phyloP scores from a whole-genome alignment of 805 yeast species.

The Candida palmyrensis region DNA sequence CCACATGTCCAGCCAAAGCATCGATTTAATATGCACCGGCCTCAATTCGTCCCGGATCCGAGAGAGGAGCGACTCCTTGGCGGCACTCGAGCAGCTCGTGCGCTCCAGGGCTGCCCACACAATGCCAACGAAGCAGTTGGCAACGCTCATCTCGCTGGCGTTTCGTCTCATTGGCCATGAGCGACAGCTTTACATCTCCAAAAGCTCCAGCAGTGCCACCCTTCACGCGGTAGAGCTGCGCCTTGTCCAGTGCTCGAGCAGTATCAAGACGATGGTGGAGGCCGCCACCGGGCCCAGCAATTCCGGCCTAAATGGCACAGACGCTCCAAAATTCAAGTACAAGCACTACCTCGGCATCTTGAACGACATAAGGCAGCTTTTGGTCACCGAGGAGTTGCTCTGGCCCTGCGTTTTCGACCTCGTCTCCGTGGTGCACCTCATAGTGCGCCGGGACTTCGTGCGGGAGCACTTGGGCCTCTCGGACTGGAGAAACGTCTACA shows the following conservation, averaged over 20 bases:
- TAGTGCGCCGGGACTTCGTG: constrained; percentile 20
- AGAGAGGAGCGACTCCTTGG: constrained; percentile 51
- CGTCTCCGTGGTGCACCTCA: constrained; percentile 13
- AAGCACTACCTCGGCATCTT: constrained; percentile 17
- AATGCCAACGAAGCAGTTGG: constrained; percentile 12
- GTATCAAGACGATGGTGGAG: constrained; percentile 21
- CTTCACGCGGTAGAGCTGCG: constrained; percentile 1
- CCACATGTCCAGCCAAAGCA: too few species aligned
- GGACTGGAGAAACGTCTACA: constrained; percentile 21
- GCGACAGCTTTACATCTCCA: constrained; percentile 11
- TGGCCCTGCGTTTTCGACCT: constrained; percentile 22
- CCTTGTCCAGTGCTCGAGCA: constrained; percentile 18
- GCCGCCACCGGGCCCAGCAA: constrained; percentile 3
- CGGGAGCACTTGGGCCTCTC: constrained; percentile 25
- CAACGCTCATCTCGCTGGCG: constrained; percentile 12
- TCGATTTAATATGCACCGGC: constrained; percentile 2
- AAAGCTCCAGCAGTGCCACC: too few species aligned
- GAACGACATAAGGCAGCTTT: constrained; percentile 11
- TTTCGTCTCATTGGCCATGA: constrained; percentile 16
- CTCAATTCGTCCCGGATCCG: constrained; percentile 48
- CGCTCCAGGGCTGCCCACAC: constrained; percentile 10
- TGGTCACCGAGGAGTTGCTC: constrained; percentile 7
- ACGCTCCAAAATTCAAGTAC: constrained; percentile 13
- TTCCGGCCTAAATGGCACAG: too few species aligned
- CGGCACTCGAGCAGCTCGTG: constrained; percentile 15